Conservation (phyloP, 768 basidiomycete genomes). For the Neoboletus subvelutipes region DNA sequence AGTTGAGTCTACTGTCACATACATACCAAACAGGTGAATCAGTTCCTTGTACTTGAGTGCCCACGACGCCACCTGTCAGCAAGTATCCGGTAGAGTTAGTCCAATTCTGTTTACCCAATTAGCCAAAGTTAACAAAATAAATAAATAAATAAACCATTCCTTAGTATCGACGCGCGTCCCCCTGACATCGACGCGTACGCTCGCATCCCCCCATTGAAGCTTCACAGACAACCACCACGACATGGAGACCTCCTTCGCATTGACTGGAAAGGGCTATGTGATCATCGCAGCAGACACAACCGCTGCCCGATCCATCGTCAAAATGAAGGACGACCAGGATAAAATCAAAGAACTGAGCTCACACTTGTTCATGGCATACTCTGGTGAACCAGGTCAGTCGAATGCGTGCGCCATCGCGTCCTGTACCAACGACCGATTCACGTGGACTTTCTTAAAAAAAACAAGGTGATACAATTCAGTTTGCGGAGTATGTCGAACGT, state of each 20-base stretch:
- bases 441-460: background rate
- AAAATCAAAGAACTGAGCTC: slow-evolving; percentile 92
- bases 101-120: background rate
- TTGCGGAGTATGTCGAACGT: slow-evolving; percentile 93
- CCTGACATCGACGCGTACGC: slow-evolving; percentile 22
- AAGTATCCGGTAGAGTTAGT: too few relatives aligned
- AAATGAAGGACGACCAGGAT: slow-evolving; percentile 97
- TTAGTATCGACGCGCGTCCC: slow-evolving; percentile 30
- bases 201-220: background rate
- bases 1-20: background rate
- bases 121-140: background rate
- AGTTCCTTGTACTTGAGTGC: background rate
- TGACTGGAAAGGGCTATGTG: slow-evolving; percentile 92
- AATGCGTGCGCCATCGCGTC: slow-evolving; percentile 1
- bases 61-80: background rate
- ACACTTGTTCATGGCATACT: slow-evolving; percentile 92
- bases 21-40: background rate
- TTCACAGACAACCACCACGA: slow-evolving; percentile 20
- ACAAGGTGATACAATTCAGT: slow-evolving; percentile 97
- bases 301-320: slow-evolving; percentile 88
- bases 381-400: slow-evolving; percentile 82
- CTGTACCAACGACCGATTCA: background rate
- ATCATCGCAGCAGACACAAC: slow-evolving; percentile 91
- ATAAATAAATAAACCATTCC: slow-evolving; percentile 15
- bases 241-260: slow-evolving; percentile 91